Conservation (phyloP, 2,329 filamentous ascomycete species). For the Venturia asperata region DNA sequence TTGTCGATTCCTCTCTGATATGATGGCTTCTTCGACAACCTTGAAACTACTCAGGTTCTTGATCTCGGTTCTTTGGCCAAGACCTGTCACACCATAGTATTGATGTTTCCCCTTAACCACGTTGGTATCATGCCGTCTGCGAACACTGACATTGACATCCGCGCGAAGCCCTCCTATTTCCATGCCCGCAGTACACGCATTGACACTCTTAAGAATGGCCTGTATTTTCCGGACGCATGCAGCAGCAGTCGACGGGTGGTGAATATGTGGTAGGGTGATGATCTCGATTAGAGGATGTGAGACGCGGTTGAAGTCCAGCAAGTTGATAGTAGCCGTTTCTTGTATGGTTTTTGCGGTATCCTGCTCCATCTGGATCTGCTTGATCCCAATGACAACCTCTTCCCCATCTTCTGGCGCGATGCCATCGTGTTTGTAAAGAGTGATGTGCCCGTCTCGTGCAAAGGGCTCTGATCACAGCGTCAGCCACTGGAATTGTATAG, state of each 20-base stretch:
- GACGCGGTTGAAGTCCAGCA: constrained; percentile 90
- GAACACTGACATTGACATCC: constrained; percentile 91
- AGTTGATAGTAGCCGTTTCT: constrained; percentile 58
- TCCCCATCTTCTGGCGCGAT: constrained; percentile 68
- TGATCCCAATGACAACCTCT: constrained; percentile 68
- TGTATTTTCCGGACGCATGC: constrained; percentile 87
- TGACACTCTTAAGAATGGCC: constrained; percentile 66
- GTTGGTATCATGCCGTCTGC: constrained; percentile 37
- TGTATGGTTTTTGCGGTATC: constrained; percentile 92
- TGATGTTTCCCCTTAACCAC: constrained; percentile 25
- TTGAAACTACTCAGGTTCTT: constrained; percentile 96
- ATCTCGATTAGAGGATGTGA: constrained; percentile 90
- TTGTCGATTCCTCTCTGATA: constrained; percentile 83
- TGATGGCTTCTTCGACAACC: constrained; percentile 88
- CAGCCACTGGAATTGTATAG: constrained; percentile 30
- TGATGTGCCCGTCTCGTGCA: constrained; percentile 63
- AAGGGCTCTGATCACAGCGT: constrained; percentile 43
- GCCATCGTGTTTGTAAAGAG: constrained; percentile 66
- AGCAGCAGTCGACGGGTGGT: constrained; percentile 78
- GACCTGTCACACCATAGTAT: constrained; percentile 52
- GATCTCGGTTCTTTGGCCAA: constrained; percentile 91
- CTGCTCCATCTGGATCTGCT: constrained; percentile 95
- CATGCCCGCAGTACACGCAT: constrained; percentile 87
- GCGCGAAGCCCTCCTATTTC: constrained; percentile 84
- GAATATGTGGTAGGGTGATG: constrained; percentile 84